Conservation (phyloP, 2,329 filamentous ascomycete genomes). For the Penicillium sp. region DNA sequence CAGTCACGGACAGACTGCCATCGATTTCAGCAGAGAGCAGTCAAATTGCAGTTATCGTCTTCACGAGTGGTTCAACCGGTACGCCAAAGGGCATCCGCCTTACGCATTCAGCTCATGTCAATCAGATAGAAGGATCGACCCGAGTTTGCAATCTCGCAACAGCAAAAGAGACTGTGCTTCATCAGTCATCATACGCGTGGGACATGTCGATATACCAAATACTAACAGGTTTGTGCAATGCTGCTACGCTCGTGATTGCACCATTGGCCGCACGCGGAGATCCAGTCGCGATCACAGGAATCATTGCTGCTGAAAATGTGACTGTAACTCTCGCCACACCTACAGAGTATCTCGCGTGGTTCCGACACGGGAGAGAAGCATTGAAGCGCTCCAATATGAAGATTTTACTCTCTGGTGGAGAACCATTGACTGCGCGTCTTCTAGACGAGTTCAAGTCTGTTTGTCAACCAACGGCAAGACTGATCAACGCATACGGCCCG, state of each 20-base stretch:
- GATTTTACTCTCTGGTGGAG: constrained; percentile 21
- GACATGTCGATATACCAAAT: constrained; percentile 21
- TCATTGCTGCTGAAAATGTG: constrained; percentile 15
- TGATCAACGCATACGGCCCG: constrained; percentile 27
- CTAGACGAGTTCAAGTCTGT: constrained; percentile 12
- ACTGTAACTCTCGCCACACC: constrained; percentile 17
- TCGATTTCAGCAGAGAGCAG: constrained; percentile 5
- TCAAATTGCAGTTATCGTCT: constrained; percentile 12
- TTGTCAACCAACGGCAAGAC: constrained; percentile 3
- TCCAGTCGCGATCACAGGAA: constrained; percentile 12
- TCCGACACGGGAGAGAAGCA: constrained; percentile 8
- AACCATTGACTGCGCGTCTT: constrained; percentile 6
- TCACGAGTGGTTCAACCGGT: constrained; percentile 21
- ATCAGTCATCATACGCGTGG: constrained; percentile 21
- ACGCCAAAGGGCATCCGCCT: constrained; percentile 12
- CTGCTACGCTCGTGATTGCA: constrained; percentile 14
- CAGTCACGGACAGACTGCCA: neutral
- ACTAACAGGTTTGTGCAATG: constrained; percentile 15
- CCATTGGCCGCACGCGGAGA: constrained; percentile 10
- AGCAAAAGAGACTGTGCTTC: constrained; percentile 13
- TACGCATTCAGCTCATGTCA: constrained; percentile 10
- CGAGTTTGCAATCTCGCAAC: constrained; percentile 4
- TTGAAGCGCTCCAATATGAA: constrained; percentile 6
- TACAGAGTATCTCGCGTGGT: constrained; percentile 16
- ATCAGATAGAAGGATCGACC: constrained; percentile 11